phyloP scores from a whole-genome alignment of 208 protist genomes.

The Acanthamoeba polyphaga region DNA sequence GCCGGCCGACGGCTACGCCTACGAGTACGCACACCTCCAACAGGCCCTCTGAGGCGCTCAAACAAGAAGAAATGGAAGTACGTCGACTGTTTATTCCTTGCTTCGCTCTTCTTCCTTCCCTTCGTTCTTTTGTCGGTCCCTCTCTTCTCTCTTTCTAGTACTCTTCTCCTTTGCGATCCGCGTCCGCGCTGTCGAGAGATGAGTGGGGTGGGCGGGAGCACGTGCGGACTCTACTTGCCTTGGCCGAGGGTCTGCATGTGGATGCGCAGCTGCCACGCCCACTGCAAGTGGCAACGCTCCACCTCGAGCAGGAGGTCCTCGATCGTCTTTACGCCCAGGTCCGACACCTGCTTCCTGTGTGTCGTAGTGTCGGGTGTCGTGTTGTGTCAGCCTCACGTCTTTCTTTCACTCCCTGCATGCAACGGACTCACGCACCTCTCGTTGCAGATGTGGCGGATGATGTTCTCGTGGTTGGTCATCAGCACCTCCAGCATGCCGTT shows the following conservation, averaged over 20 bases:
- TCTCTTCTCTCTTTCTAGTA: too few relatives aligned
- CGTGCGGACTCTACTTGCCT: neutral
- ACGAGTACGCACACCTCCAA: constrained; percentile 17
- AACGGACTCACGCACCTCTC: neutral
- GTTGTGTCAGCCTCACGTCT: neutral
- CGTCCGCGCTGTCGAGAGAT: too few relatives aligned
- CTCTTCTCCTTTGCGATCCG: too few relatives aligned
- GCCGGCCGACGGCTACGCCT: neutral
- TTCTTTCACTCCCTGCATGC: neutral
- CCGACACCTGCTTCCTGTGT: neutral
- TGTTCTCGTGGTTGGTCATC: neutral
- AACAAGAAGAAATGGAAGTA: neutral
- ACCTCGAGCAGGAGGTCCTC: constrained; percentile 38
- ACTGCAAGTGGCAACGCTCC: constrained; percentile 51
- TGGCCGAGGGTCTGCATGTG: neutral
- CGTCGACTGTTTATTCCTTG: too few relatives aligned
- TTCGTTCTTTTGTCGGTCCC: too few relatives aligned
- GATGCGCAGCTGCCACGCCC: constrained; percentile 55
- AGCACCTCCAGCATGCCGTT: constrained; percentile 13
- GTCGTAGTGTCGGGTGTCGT: neutral
- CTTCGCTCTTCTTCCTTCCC: too few relatives aligned
- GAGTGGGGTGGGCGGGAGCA: too few relatives aligned
- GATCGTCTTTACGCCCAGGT: constrained; percentile 9
- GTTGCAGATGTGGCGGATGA: constrained; percentile 15
- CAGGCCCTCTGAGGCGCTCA: neutral